Percentiles rank a stretch among this genome's conserved stretches.
phyloP scores from a whole-genome alignment of 2,329 filamentous ascomycete species.

The Coniochaeta pulveracea region DNA sequence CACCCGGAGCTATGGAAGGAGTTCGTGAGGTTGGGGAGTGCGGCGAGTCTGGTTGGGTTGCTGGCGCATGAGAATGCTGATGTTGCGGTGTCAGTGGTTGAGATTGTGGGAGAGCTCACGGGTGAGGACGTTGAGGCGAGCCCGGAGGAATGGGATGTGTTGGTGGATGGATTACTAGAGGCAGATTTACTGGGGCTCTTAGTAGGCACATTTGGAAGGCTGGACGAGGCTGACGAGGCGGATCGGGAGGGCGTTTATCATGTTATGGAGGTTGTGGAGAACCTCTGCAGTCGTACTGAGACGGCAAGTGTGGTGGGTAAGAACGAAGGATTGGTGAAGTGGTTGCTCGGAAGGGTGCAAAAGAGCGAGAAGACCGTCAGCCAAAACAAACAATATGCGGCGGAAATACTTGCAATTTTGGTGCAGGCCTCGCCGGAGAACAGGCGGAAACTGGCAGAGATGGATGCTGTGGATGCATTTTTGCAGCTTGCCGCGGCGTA shows the following conservation, averaged over 20 bases:
- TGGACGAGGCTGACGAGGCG: conserved; percentile 61
- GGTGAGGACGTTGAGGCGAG: conserved; percentile 84
- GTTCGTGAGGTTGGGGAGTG: conserved; percentile 65
- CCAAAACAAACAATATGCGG: conserved; percentile 93
- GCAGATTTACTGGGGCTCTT: conserved; percentile 65
- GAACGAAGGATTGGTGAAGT: conserved; percentile 57
- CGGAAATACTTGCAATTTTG: conserved; percentile 83
- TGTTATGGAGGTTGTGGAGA: conserved; percentile 73
- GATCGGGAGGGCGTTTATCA: conserved; percentile 84
- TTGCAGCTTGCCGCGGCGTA: conserved; percentile 79
- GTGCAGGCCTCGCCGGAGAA: conserved; percentile 64
- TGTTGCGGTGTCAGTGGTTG: conserved; percentile 82
- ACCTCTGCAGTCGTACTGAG: conserved; percentile 60
- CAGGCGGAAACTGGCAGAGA: conserved; percentile 45
- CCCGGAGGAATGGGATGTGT: conserved; percentile 66
- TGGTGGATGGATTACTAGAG: conserved; percentile 57
- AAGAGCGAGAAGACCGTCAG: conserved; percentile 55
- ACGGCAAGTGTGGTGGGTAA: conserved; percentile 62
- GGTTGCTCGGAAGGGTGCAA: conserved; percentile 67
- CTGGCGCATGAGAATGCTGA: conserved; percentile 95
- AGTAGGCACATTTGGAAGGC: conserved; percentile 64
- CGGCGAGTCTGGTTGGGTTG: conserved; percentile 64
- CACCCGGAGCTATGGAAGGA: conserved; percentile 75
- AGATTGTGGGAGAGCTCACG: conserved; percentile 82
- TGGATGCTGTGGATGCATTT: conserved; percentile 67